Evolutionary conservation across 768 basidiomycete genomes (phyloP).

Genomic region (Phylloporus sp.): DNA sequence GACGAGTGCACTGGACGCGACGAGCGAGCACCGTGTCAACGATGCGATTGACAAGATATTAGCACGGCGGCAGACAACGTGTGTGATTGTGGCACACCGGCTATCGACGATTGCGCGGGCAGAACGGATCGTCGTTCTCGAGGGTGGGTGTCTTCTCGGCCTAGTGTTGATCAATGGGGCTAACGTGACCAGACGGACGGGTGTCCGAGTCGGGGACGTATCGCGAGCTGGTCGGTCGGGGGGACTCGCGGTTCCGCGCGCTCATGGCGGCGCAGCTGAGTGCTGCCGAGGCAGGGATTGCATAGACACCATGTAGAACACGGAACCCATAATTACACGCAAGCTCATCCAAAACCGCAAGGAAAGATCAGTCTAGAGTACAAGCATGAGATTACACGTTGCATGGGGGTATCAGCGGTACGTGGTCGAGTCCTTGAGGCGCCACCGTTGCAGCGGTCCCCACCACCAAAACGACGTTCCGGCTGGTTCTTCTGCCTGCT

Average conservation of each 20-base stretch:
- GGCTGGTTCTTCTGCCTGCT: constrained; percentile 2
- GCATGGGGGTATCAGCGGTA: constrained; percentile 38
- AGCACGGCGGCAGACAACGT: constrained; percentile 74
- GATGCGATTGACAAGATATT: constrained; percentile 89
- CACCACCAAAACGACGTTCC: constrained; percentile 69
- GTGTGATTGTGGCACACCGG: constrained; percentile 85
- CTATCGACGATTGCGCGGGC: constrained; percentile 88
- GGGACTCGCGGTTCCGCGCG: constrained; percentile 75
- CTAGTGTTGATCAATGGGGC: neutral
- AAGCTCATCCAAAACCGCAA: constrained; percentile 5
- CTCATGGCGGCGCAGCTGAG: constrained; percentile 89
- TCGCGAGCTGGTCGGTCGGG: constrained; percentile 64
- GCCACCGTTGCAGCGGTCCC: constrained; percentile 72
- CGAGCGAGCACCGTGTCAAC: constrained; percentile 80
- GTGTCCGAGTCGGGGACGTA: constrained; percentile 84
- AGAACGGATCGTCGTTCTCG: constrained; percentile 85
- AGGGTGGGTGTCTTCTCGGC: constrained; percentile 46
- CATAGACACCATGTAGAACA: constrained; percentile 1
- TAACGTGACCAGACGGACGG: constrained; percentile 49
- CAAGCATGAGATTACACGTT: neutral
- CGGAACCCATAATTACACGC: neutral
- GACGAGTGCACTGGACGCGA: constrained; percentile 83
- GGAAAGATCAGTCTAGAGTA: neutral
- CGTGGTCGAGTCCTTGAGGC: constrained; percentile 71
- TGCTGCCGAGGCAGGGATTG: constrained; percentile 34